phyloP scores from a whole-genome alignment of 2,329 filamentous ascomycete genomes.

The Aspergillus sergii region DNA sequence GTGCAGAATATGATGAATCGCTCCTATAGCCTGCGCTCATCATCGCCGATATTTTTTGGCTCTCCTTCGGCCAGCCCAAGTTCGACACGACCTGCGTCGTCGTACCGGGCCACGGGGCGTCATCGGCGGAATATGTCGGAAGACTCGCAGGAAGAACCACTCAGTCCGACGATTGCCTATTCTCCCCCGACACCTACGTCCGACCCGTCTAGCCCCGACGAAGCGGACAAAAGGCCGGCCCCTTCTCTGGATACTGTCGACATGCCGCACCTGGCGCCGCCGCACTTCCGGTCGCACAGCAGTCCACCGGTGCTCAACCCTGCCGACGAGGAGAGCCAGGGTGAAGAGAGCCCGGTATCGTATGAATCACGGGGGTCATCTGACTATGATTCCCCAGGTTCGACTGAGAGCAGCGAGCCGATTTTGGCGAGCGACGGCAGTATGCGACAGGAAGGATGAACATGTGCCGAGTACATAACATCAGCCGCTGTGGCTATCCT shows the following conservation, averaged over 20 bases:
- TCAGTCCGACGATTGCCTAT: constrained; percentile 39
- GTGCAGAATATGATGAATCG: constrained; percentile 51
- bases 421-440: background rate
- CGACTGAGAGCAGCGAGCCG: background rate
- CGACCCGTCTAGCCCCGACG: constrained; percentile 22
- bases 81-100: constrained; percentile 38
- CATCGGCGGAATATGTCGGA: constrained; percentile 39
- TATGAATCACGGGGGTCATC: constrained; percentile 2
- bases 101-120: constrained; percentile 26
- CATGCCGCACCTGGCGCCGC: constrained; percentile 26
- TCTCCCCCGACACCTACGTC: constrained; percentile 45
- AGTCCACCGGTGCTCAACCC: constrained; percentile 32
- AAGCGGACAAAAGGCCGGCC: constrained; percentile 7
- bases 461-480: background rate
- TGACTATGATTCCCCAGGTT: background rate
- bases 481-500: no score
- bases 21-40: constrained; percentile 46
- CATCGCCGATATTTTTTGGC: constrained; percentile 35
- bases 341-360: constrained; percentile 2
- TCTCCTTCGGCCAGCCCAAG: constrained; percentile 42
- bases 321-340: constrained; percentile 14
- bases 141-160: constrained; percentile 32
- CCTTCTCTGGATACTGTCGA: constrained; percentile 15
- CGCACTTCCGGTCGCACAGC: constrained; percentile 33
- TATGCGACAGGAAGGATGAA: background rate